These are phyloP conservation scores for Psilocybe azurescens DNA, from an alignment of 768 basidiomycete species.

Conservation along the genomic window DNA sequence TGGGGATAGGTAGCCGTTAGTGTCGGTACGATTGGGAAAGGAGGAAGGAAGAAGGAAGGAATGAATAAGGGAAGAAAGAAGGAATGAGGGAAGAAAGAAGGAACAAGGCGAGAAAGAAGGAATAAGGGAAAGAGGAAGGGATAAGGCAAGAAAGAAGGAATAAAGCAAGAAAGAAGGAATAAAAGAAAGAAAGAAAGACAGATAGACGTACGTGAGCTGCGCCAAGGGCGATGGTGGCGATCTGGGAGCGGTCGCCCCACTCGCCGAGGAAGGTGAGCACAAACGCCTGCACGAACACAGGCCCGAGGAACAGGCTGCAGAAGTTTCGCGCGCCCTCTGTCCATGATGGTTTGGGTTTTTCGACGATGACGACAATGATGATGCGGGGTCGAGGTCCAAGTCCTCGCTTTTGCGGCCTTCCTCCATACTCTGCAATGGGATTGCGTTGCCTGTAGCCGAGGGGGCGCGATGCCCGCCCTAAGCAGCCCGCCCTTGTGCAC, in stretches of 20 bases:
- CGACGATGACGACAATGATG: neutral
- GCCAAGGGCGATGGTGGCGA: constrained; percentile 94
- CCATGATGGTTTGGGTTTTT: constrained; percentile 26
- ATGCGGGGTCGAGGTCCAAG: neutral
- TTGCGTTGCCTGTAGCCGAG: constrained; percentile 16
- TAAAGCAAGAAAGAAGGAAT: too few relatives aligned
- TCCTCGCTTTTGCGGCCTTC: constrained; percentile 51
- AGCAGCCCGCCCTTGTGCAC: constrained; percentile 39
- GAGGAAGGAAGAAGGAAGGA: too few relatives aligned
- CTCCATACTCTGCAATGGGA: constrained; percentile 76
- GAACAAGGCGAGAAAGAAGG: too few relatives aligned
- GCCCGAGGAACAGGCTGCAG: constrained; percentile 81
- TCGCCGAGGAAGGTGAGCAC: constrained; percentile 96
- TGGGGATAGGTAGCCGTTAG: too few relatives aligned
- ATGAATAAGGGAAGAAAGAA: too few relatives aligned
- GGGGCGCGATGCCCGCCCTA: too few relatives aligned
- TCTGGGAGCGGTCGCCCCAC: constrained; percentile 98
- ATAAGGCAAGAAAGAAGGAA: too few relatives aligned
- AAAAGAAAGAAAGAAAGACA: too few relatives aligned
- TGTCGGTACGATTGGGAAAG: too few relatives aligned
- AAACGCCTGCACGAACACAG: constrained; percentile 95
- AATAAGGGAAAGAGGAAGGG: too few relatives aligned
- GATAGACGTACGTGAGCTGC: constrained; percentile 53
- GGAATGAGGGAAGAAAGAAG: too few relatives aligned
- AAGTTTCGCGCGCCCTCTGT: constrained; percentile 83